Conservation (phyloP, 306 rosid species). For the Glycine tomentella region DNA sequence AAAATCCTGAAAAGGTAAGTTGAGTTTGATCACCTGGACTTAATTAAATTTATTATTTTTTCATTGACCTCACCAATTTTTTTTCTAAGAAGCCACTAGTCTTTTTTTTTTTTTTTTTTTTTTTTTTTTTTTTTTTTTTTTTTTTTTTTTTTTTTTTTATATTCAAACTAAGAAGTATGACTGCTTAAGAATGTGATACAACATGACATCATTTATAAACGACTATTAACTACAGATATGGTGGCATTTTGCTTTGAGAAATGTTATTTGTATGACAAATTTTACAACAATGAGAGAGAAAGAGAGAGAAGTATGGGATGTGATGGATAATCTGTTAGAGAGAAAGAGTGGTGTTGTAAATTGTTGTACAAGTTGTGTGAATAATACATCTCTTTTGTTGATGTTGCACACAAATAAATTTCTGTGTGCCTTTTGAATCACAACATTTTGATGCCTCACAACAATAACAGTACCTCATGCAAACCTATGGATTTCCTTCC, state of each 20-base stretch:
- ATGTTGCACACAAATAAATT: conserved; percentile 27
- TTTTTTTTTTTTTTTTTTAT: too few species aligned
- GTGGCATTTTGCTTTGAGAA: conserved; percentile 26
- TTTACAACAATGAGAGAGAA: not conserved
- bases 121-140: too few species aligned
- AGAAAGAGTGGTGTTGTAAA: not conserved
- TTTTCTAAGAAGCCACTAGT: conserved; percentile 12
- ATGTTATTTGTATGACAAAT: not conserved
- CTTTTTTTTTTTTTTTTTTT: too few species aligned
- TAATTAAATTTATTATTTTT: conserved; percentile 33
- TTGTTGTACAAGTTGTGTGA: not conserved
- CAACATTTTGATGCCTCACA: conserved; percentile 19
- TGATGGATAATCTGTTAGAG: not conserved
- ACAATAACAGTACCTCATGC: conserved; percentile 18
- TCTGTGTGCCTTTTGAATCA: conserved; percentile 23
- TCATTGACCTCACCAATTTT: not conserved
- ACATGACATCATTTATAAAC: conserved; percentile 24
- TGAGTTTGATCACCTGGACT: conserved; percentile 39
- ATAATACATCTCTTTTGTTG: not conserved
- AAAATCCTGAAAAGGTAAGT: conserved; percentile 75
- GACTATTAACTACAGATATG: not conserved
- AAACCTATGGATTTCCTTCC: conserved; percentile 29
- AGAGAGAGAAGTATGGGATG: not conserved
- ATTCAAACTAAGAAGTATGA: conserved; percentile 31
- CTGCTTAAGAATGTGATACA: conserved; percentile 13